Conservation (phyloP, 140 eudicot genomes). For the Erigeron philadelphicus region DNA sequence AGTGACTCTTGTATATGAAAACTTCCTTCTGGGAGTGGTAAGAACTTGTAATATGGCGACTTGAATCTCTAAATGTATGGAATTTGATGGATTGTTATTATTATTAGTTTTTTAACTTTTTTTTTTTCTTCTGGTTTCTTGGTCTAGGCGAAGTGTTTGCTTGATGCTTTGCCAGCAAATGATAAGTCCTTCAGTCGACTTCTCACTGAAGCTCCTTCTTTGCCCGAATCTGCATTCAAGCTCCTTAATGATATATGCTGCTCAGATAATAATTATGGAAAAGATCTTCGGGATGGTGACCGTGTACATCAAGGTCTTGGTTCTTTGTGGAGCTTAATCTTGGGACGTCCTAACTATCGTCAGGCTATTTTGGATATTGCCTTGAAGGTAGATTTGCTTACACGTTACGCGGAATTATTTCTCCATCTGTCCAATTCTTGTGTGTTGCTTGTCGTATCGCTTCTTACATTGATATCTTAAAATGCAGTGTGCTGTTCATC, state of each 20-base stretch:
- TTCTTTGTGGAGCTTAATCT: slow-evolving; percentile 75
- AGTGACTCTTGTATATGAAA: slow-evolving; percentile 59
- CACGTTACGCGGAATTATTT: not conserved
- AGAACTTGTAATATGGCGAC: slow-evolving; percentile 6
- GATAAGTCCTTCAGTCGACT: slow-evolving; percentile 90
- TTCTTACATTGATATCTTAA: slow-evolving; percentile 17
- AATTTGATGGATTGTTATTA: not conserved
- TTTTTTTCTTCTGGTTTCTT: not conserved
- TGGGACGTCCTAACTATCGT: slow-evolving; percentile 67
- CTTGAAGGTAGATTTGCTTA: slow-evolving; percentile 54
- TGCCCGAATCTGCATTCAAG: slow-evolving; percentile 72
- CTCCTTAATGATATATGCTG: slow-evolving; percentile 75
- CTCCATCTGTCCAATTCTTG: not conserved
- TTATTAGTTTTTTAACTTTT: too few relatives aligned
- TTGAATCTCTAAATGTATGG: not conserved
- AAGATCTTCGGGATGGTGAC: slow-evolving; percentile 70
- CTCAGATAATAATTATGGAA: slow-evolving; percentile 40
- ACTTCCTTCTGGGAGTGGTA: slow-evolving; percentile 88
- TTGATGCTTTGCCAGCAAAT: slow-evolving; percentile 73
- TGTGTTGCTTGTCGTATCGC: slow-evolving; percentile 1
- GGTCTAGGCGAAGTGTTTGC: slow-evolving; percentile 67
- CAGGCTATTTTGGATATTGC: slow-evolving; percentile 79
- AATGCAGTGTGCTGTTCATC: slow-evolving; percentile 88
- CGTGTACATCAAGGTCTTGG: slow-evolving; percentile 98
- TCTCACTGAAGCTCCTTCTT: slow-evolving; percentile 77